Conservation (phyloP, 768 basidiomycete species). For the Gymnopilus junonius region DNA sequence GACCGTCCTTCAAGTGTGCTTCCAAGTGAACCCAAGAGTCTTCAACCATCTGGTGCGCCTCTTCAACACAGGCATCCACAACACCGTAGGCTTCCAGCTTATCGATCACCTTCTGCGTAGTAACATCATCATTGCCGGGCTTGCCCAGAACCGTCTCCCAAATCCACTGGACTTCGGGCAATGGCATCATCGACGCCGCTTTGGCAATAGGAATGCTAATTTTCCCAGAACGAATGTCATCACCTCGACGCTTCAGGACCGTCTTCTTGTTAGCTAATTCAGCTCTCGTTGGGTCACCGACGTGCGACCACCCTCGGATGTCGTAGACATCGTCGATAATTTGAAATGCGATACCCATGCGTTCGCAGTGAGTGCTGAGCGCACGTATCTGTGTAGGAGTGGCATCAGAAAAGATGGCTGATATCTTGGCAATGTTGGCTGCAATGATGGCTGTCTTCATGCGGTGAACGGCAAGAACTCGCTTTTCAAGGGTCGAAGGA, state of each 20-base stretch:
- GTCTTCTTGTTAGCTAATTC: neutral
- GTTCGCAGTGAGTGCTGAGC: neutral
- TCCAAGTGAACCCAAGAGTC: neutral
- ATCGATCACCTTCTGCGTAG: neutral
- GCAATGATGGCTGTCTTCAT: conserved; percentile 1
- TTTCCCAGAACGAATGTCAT: conserved; percentile 1
- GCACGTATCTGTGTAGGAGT: neutral
- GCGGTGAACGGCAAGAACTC: neutral
- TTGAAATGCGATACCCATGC: neutral
- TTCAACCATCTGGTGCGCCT: neutral
- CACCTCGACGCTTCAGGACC: neutral
- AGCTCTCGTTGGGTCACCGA: neutral
- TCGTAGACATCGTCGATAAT: conserved; percentile 4
- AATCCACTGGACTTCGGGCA: neutral
- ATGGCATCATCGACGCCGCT: conserved; percentile 1
- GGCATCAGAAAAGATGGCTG: neutral
- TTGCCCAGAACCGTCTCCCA: conserved; percentile 1
- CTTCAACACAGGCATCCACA: neutral
- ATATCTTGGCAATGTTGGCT: neutral
- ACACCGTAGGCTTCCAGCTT: neutral
- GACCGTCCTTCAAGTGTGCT: neutral
- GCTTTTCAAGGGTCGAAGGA: conserved; percentile 1
- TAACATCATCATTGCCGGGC: neutral
- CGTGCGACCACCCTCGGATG: conserved; percentile 3
- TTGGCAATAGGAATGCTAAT: conserved; percentile 3